Base-by-base conservation (phyloP, 768 basidiomycete genomes). In the Tephrocybe sp. region DNA sequence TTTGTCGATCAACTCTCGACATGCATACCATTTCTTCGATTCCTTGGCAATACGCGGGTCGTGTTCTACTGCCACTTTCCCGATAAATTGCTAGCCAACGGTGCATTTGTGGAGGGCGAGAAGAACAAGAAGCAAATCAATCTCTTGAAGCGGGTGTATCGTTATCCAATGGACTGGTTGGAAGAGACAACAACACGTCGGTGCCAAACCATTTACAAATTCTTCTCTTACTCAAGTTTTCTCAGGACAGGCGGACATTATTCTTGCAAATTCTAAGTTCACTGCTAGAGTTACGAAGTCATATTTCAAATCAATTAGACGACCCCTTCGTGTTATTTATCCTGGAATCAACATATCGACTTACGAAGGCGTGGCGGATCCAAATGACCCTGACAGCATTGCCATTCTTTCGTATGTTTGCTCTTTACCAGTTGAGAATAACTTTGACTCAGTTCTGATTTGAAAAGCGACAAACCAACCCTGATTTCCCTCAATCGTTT, bases 51-150 rank as follows among this genome's bases (percentile, higher is more conserved):
- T 18, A 90, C 81, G n/a, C 83, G 91, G 2, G 89, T 95, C 24
- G 86, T 98, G 16, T 98, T 97, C 68, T 98, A 99, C 64, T 95
- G 93, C 57, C 97, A 98, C 64, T 98, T 99, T 57, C 97, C 95
- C 0, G 95, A 99, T 69, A 95, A 95, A 66, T 74, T 98, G 1
- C 78, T 97, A 22, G 82, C 87, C 5, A 79, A 82, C 53, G 88
- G 88, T 0, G 80, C 76, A 31, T 82, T 78, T 59, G 75, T 83
- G 0, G 82, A 86, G 45, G 84, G 80, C 11, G 66, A 70, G 46
- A 59, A 66, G 36, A 65, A 62, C 31, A 75, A 64, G 59, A 72
- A 63, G 42, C 70, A 68, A 2, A 66, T 68, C 0, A 64, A 79
- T 16, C 27, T 85, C 2, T 57, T 95, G 57, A 92, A 92, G 66